These are phyloP conservation scores for Penicillium antarcticum DNA, from an alignment of 495 filamentous ascomycete genomes.

Conservation along the genomic window DNA sequence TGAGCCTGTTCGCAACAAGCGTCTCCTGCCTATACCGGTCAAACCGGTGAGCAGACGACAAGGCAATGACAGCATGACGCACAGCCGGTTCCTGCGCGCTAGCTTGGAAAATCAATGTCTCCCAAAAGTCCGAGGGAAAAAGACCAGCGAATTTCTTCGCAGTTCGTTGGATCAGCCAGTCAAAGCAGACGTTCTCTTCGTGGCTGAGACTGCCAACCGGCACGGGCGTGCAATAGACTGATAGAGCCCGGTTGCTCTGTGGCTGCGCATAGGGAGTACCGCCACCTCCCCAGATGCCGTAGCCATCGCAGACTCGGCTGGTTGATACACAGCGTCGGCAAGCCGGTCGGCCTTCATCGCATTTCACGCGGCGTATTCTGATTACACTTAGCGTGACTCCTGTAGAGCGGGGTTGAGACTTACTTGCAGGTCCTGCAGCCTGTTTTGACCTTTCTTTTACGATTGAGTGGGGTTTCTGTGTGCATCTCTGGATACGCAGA, in stretches of 20 bases:
- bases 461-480: not conserved
- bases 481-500: not conserved
- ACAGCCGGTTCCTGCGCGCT: slow-evolving; percentile 60
- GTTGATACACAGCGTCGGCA: slow-evolving; percentile 53
- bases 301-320: slow-evolving; percentile 57
- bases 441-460: slow-evolving; percentile 16
- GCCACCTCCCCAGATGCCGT: slow-evolving; percentile 51
- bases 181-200: slow-evolving; percentile 54
- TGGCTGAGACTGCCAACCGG: slow-evolving; percentile 22
- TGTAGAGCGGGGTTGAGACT: not conserved
- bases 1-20: not conserved
- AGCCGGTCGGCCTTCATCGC: slow-evolving; percentile 52
- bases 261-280: slow-evolving; percentile 23
- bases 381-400: not conserved
- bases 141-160: slow-evolving; percentile 58
- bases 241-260: slow-evolving; percentile 20
- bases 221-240: slow-evolving; percentile 18
- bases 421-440: slow-evolving; percentile 31
- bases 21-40: slow-evolving; percentile 3
- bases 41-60: slow-evolving; percentile 59
- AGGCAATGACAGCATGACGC: slow-evolving; percentile 61
- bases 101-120: slow-evolving; percentile 51
- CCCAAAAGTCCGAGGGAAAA: slow-evolving; percentile 63
- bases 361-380: slow-evolving; percentile 51
- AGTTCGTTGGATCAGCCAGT: slow-evolving; percentile 56